phyloP scores from a whole-genome alignment of 768 basidiomycete genomes.

The Podaxis pistillaris region DNA sequence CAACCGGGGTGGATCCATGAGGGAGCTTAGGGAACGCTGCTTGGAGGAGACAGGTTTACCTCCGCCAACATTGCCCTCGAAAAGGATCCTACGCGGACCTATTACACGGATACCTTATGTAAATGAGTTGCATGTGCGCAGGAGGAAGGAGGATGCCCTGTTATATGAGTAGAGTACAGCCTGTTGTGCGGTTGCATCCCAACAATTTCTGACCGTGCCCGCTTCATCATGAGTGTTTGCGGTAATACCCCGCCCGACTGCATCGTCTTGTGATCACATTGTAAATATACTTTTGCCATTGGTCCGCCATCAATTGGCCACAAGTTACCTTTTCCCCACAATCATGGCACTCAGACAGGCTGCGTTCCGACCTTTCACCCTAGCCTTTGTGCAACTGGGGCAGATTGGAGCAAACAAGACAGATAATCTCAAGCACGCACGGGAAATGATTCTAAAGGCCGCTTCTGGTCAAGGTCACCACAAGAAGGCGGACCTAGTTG shows the following conservation, averaged over 20 bases:
- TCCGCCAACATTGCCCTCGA: conserved; percentile 23
- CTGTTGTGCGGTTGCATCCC: neutral
- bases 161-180: conserved; percentile 3
- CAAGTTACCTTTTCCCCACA: neutral
- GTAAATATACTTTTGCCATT: neutral
- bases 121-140: conserved; percentile 20
- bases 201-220: no score
- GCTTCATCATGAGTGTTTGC: no score
- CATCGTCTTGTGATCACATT: neutral
- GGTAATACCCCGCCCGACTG: neutral
- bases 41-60: conserved; percentile 24
- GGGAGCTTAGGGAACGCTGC: conserved; percentile 21
- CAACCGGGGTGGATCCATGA: conserved; percentile 26
- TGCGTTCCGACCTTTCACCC: conserved; percentile 67
- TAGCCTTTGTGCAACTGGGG: conserved; percentile 93
- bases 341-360: conserved; percentile 9
- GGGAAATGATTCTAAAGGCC: conserved; percentile 76
- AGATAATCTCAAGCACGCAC: conserved; percentile 80
- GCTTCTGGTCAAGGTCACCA: conserved; percentile 40
- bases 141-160: conserved; percentile 20
- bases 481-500: conserved; percentile 75
- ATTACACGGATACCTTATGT: conserved; percentile 19
- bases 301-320: neutral
- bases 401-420: conserved; percentile 65
- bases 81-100: conserved; percentile 22